Evolutionary conservation across 2,329 filamentous ascomycete species (phyloP), one percentile per base, ranked within the genome.

Genomic region (Pseudogymnoascus sp.): DNA sequence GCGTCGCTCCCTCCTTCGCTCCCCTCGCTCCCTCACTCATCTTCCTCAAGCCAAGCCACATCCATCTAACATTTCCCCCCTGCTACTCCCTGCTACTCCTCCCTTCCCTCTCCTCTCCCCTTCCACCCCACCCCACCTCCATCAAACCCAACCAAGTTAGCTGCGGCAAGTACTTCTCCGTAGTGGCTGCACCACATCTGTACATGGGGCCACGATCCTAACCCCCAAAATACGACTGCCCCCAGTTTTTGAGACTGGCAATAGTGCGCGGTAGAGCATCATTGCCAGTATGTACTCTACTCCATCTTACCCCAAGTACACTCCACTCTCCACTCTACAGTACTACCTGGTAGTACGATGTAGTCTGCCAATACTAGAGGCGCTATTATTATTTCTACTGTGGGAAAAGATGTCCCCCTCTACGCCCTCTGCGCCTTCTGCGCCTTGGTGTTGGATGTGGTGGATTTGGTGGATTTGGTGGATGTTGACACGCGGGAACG

Each of bases 401-500:
- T 16, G 4, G 26, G 26, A 22, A 50, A 53, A 53, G 46, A 53
- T 31, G 24, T 31, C 10, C 46, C 46, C 46, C 22, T 7, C n/a
- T n/a, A n/a, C n/a, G n/a, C n/a, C 37, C 7, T 41, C 37, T 38
- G 14, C n/a, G 37, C 41, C 22, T 19, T n/a, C 16, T n/a, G 41
- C 14, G 16, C 40, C 40, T 43, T 43, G 40, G 19, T 43, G 40
- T 16, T 43, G 22, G 22, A 28, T 50, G 24, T n/a, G 43, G 24
- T 28, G 24, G 43, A 50, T 46, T n/a, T n/a, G n/a, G 24, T n/a
- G 40, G 40, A 41, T 41, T 16, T 19, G 16, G 38, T 41, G 40
- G 40, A 50, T 53, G 24, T 53, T 53, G 46, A 53, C 46, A 53
- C 46, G 46, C 46, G 46, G 46, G 46, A 53, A n/a, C 46, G 46